Evolutionary conservation across 257 asterid genomes (phyloP).

Genomic region (Nicotiana paniculata): DNA sequence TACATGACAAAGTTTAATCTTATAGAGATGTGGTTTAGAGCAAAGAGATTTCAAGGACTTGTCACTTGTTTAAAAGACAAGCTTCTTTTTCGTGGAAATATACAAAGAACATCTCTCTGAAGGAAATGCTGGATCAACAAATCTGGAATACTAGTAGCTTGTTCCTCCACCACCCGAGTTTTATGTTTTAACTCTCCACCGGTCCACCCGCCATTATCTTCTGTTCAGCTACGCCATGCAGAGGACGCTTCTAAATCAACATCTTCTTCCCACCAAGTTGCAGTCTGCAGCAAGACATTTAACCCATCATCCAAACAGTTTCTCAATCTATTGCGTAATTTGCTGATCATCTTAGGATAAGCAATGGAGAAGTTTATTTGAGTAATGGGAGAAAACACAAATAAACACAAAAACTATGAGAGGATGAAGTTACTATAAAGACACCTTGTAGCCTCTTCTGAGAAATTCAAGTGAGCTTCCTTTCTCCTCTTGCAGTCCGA

Average conservation of each 20-base stretch:
- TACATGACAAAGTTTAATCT: no score
- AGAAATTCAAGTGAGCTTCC: constrained; percentile 98
- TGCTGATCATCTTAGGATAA: not conserved
- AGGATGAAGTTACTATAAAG: not conserved
- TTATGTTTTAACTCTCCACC: not conserved
- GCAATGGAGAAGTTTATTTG: not conserved
- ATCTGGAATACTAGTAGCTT: not conserved
- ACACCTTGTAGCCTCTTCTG: constrained; percentile 90
- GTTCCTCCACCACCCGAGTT: not conserved
- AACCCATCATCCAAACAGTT: not conserved
- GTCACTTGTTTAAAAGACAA: not conserved
- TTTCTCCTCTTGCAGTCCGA: constrained; percentile 79
- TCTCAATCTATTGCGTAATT: constrained; percentile 9
- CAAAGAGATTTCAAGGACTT: not conserved
- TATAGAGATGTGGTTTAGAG: no score
- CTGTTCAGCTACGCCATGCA: constrained; percentile 81
- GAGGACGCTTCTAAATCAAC: constrained; percentile 64
- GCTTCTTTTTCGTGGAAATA: not conserved
- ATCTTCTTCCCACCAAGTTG: constrained; percentile 97
- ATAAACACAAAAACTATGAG: not conserved
- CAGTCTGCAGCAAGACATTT: constrained; percentile 36
- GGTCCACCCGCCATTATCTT: not conserved
- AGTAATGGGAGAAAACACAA: not conserved
- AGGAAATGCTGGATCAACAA: not conserved
- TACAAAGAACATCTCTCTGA: not conserved